Base-by-base conservation (phyloP, 1,284 basidiomycete species). In the Sporisorium scitamineum region DNA sequence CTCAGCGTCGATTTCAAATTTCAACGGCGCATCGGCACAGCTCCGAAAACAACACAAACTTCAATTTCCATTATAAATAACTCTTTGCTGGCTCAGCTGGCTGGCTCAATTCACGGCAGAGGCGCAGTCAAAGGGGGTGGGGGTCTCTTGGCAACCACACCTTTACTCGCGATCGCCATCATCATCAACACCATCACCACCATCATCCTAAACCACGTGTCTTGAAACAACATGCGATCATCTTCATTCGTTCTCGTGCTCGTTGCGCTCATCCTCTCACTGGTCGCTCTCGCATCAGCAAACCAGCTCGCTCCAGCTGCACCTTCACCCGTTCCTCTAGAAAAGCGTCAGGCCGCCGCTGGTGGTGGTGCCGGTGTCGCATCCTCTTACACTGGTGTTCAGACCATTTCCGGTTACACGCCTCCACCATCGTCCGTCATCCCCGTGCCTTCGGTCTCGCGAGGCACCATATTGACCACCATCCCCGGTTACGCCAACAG, bases 331-430 rank as follows among this genome's bases (percentile, higher is more conserved):
- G 14, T 27, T 7, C 41, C 48, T n/a, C 59, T 76, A 29, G 60
- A 70, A 24, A 66, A 61, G 42, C 70, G 78, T 50, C 80, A 81
- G 66, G 65, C 67, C n/a, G 78, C 70, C 16, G 70, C 73, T 4
- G 78, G 80, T 51, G 80, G 80, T 51, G 78, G 78, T 54, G 72
- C 54, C n/a, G 80, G 76, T 27, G 50, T 73, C 31, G 42, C 70
- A 31, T 65, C 70, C 29, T 73, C 78, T 18, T 71, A 67, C 29
- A 73, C 66, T 13, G 64, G 69, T 32, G 72, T 79, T 39, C 75
- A 79, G 56, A 69, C 58, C 54, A 82, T 82, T 55, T 67, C 60
- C 3, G 80, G 80, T 34, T 82, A 82, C 73, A 76, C 65, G 13
- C 67, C 80, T 11, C 80, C 80, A 10, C 34, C 64, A 1, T 66